Base-by-base conservation (phyloP, 2,329 filamentous ascomycete genomes). In the Epichloe uncinata region DNA sequence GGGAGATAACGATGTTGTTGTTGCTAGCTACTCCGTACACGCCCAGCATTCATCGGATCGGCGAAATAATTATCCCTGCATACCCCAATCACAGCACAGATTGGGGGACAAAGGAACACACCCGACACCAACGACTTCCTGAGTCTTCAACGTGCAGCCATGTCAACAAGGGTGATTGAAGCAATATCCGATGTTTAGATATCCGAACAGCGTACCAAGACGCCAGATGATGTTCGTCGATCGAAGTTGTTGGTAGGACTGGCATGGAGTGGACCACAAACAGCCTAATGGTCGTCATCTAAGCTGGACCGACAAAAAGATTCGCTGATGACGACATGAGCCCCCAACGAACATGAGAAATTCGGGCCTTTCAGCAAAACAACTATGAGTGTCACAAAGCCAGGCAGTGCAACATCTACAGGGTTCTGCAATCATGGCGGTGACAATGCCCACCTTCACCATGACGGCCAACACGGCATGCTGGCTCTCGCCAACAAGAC, bases 401-500 rank as follows among this genome's bases (percentile, higher is more conserved):
- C n/a, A n/a, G 35, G n/a, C 13, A n/a, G 13, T 13, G 13, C 35
- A n/a, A 37, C 7, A 37, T 15, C 1, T 15, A 37, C 13, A n/a
- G 13, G 13, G 7, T 8, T 15, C 5, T 37, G 35, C 35, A 8
- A n/a, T 37, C 35, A 37, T 6, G 35, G n/a, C n/a, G 35, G n/a
- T 15, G 13, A 37, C 13, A 13, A 37, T 8, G n/a, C n/a, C 35
- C 12, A 37, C 5, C n/a, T 13, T n/a, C 35, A 37, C 12, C 35
- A 37, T 16, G 43, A 37, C 34, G 2, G 11, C 15, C 22, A 41
- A 34, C 15, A 18, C n/a, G 35, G 37, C 6, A 20, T 58, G 42
- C 44, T 58, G 5, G 51, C 45, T 11, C 34, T 52, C 15, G 52
- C 55, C 6, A 42, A 13, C 4, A 42, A 18, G n/a, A 50, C 51